phyloP scores from a whole-genome alignment of 306 rosid species.

The Ormosia emarginata region DNA sequence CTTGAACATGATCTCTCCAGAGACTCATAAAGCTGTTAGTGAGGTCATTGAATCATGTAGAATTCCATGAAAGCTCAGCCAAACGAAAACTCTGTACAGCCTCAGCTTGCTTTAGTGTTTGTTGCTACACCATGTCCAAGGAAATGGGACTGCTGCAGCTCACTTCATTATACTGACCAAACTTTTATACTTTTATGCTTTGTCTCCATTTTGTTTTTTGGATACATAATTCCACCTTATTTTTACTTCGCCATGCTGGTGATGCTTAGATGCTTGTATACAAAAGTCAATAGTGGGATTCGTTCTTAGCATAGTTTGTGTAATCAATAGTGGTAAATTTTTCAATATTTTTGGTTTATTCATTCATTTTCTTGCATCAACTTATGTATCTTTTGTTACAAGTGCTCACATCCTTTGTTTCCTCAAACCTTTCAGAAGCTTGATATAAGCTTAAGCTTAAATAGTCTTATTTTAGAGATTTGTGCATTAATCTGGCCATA shows the following conservation, averaged over 20 bases:
- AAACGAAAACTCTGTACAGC: slow-evolving; percentile 56
- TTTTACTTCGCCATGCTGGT: slow-evolving; percentile 40
- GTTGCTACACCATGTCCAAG: neutral
- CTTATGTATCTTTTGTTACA: slow-evolving; percentile 8
- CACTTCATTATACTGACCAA: slow-evolving; percentile 5
- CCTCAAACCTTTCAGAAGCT: neutral
- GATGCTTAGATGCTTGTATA: slow-evolving; percentile 53
- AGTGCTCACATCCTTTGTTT: slow-evolving; percentile 12
- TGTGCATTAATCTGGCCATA: neutral
- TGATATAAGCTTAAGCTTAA: neutral
- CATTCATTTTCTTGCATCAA: slow-evolving; percentile 33
- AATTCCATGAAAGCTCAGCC: slow-evolving; percentile 42
- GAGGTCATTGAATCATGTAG: slow-evolving; percentile 96
- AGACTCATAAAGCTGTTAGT: slow-evolving; percentile 86
- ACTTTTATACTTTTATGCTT: too few species aligned
- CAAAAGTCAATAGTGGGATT: slow-evolving; percentile 45
- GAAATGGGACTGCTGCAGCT: slow-evolving; percentile 30
- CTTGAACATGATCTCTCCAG: slow-evolving; percentile 89
- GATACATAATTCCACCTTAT: neutral
- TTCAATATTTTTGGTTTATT: slow-evolving; percentile 25
- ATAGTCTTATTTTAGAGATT: neutral
- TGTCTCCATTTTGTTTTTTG: too few species aligned
- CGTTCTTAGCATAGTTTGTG: slow-evolving; percentile 37
- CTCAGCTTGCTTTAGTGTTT: slow-evolving; percentile 35
- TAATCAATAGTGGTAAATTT: slow-evolving; percentile 29